Evolutionary conservation across 163 green algal genomes (phyloP), one percentile per base, ranked within the genome.

Genomic region (Coccomyxa subellipsoidea): DNA sequence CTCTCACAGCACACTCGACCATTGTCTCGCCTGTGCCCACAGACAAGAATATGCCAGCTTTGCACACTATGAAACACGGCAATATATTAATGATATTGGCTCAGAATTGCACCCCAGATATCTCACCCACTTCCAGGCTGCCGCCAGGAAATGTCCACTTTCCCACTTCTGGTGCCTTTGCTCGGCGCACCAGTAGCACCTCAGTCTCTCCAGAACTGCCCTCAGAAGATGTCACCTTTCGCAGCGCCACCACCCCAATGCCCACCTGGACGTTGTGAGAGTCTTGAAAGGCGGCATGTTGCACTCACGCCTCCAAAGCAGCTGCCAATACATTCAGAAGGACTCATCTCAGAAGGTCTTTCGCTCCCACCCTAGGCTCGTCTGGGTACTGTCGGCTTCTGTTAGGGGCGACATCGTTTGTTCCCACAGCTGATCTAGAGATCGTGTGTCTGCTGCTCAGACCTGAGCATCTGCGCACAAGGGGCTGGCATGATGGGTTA

Each of bases 1-100:
- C 89, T 1, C 89, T 81, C n/a, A 83, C 83, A 7, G 89, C 89
- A 80, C 89, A 93, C 10, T 76, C 71, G 6, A 83, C 86, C n/a
- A 93, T 32, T 0, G 85, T 88, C 80, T 93, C 89, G 23, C 89
- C 89, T 92, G 81, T 31, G 8, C 47, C 21, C 47, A 59, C 23
- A 59, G n/a, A n/a, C n/a, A n/a, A n/a, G n/a, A n/a, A n/a, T n/a
- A n/a, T n/a, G n/a, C n/a, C n/a, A n/a, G n/a, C n/a, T n/a, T n/a
- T n/a, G n/a, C n/a, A n/a, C n/a, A n/a, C n/a, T n/a, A n/a, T n/a
- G n/a, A n/a, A n/a, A n/a, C n/a, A n/a, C n/a, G n/a, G n/a, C n/a
- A n/a, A n/a, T n/a, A n/a, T n/a, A n/a, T n/a, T n/a, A n/a, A n/a
- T n/a, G n/a, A n/a, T n/a, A n/a, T n/a, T n/a, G n/a, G n/a, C n/a